Base-by-base conservation (phyloP, 768 basidiomycete species). In the Collybia mongolica region DNA sequence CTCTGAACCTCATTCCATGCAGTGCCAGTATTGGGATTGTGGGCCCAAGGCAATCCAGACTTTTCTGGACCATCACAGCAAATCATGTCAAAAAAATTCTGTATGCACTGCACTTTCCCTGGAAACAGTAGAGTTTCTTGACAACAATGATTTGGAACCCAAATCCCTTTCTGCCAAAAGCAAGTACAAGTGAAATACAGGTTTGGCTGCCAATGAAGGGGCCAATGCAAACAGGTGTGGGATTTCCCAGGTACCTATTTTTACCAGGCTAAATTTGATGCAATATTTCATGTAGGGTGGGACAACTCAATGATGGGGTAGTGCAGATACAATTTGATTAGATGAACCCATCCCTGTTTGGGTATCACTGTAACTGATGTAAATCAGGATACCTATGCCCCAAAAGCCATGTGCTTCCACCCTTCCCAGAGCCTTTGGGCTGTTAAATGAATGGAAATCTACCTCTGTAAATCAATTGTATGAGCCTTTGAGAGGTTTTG, bases 31-130 rank as follows among this genome's bases (percentile, higher is more conserved):
- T 17, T 54, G 52, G 48, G 48, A 54, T 37, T 11, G 23, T 19
- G 52, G 52, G 8, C 52, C 52, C 5, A 36, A 41, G 1, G 48
- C 47, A 40, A 54, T 54, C 23, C 17, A 39, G 19, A 43, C n/a
- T 7, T 23, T 49, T 19, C 9, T 49, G 14, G 11, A 15, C 2
- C 52, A 54, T 5, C 47, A 49, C 37, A 37, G 44, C 18, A 40
- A 49, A 26, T 35, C 44, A 20, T 54, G 52, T 24, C 11, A 7
- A 14, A 22, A 45, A 6, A 54, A 54, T 18, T 24, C 3, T 2
- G 44, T 49, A 18, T 44, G 42, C 22, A 44, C 23, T 29, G 26
- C 43, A 18, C 43, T 44, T 12, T 14, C 6, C 17, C 43, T 29
- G 9, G 2, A 4, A 28, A 44, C 26, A 11, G 43, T 44, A 9